Percentiles rank a stretch among this genome's conserved stretches.
Conservation (phyloP, 2,329 filamentous ascomycete genomes). For the Xenosphaeropsis pyriputrescens region DNA sequence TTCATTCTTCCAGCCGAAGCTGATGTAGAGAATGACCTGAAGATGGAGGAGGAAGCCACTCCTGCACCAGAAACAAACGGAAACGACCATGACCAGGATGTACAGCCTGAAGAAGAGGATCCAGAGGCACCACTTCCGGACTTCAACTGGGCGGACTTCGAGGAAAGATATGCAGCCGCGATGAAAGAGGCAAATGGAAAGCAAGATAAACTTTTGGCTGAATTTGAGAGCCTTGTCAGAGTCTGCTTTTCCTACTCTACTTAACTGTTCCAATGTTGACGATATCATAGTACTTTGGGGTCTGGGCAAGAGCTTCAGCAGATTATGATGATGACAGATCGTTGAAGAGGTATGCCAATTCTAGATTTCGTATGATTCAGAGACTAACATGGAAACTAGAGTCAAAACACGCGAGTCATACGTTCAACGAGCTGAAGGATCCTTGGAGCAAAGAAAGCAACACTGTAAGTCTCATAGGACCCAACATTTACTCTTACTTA, state of each 20-base stretch:
- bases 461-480: conserved; percentile 48
- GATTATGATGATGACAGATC: conserved; percentile 64
- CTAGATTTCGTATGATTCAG: conserved; percentile 2
- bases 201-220: conserved; percentile 49
- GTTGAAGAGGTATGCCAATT: conserved; percentile 47
- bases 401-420: conserved; percentile 67
- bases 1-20: not conserved
- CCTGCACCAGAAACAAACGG: not conserved
- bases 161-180: conserved; percentile 51
- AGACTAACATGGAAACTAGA: conserved; percentile 23
- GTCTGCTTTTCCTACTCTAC: conserved; percentile 22
- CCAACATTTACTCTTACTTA: not conserved
- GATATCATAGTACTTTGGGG: conserved; percentile 51
- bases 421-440: conserved; percentile 60
- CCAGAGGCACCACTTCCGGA: conserved; percentile 11
- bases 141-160: conserved; percentile 67
- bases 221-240: conserved; percentile 50
- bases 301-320: conserved; percentile 64
- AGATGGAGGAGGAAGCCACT: not conserved
- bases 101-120: not conserved
- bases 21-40: not conserved
- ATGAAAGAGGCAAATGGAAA: conserved; percentile 45
- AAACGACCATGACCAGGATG: not conserved
- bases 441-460: conserved; percentile 57
- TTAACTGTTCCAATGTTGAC: conserved; percentile 5